Evolutionary conservation across 345 rosid species (phyloP).

Genomic region (Eucalyptus cloeziana): DNA sequence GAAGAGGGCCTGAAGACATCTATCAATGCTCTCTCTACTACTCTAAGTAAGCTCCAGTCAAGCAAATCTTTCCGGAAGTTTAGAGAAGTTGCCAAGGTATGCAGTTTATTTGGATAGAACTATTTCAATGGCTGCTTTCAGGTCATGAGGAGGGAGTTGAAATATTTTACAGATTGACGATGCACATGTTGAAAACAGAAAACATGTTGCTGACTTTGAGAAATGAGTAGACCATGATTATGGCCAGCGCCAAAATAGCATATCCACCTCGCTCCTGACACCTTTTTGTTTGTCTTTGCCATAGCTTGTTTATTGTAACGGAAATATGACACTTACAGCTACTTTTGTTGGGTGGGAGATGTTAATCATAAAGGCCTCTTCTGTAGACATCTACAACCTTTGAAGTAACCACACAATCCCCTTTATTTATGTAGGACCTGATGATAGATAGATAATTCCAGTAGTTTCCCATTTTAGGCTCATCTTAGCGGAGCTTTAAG

Average conservation of each 20-base stretch:
- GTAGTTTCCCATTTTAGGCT: not conserved
- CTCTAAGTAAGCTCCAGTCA: conserved; percentile 83
- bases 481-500: not conserved
- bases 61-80: conserved; percentile 73
- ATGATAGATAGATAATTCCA: not conserved
- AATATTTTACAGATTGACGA: not conserved
- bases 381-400: not conserved
- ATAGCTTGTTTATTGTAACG: not conserved
- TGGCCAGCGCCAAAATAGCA: not conserved
- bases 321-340: not conserved
- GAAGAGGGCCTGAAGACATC: conserved; percentile 73
- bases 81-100: conserved; percentile 86
- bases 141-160: not conserved
- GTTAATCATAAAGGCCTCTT: not conserved
- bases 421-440: not conserved
- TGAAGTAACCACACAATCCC: not conserved
- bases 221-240: not conserved
- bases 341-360: not conserved
- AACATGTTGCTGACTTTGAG: not conserved
- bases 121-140: not conserved
- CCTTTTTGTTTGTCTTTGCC: not conserved
- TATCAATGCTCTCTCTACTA: conserved; percentile 64
- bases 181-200: not conserved
- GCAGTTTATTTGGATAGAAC: not conserved
- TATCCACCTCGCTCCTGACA: not conserved